Percentiles rank a stretch among this genome's conserved stretches.
Evolutionary conservation across 495 filamentous ascomycete genomes (phyloP).

Genomic region (Lophium mytilinum): DNA sequence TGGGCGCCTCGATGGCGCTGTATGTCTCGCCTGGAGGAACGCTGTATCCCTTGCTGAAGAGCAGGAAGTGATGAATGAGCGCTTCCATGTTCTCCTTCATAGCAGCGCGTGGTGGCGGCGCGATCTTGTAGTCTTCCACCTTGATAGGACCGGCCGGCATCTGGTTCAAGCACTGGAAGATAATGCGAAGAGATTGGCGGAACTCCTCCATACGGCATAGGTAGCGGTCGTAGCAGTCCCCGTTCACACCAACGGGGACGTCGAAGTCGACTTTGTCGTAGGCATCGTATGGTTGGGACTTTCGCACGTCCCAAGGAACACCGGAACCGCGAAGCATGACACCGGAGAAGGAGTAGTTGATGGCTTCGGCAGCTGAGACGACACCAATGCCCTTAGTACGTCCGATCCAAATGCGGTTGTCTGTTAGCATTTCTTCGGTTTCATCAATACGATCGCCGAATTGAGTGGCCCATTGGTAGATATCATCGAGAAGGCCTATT

Average conservation of each 20-base stretch:
- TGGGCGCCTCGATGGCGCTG: slow-evolving; percentile 93
- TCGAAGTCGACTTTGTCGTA: slow-evolving; percentile 98
- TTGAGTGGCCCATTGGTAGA: slow-evolving; percentile 99
- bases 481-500: slow-evolving; percentile 91
- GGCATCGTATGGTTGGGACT: slow-evolving; percentile 91
- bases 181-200: slow-evolving; percentile 93
- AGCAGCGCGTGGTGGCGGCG: slow-evolving; percentile 88
- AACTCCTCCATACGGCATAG: slow-evolving; percentile 99
- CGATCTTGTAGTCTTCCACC: slow-evolving; percentile 98
- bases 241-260: slow-evolving; percentile 91
- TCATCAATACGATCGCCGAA: slow-evolving; percentile 99
- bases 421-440: slow-evolving; percentile 95
- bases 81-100: slow-evolving; percentile 99
- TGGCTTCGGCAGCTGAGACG: slow-evolving; percentile 80
- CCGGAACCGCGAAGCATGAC: slow-evolving; percentile 97
- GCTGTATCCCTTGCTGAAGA: slow-evolving; percentile 96
- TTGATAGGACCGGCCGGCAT: slow-evolving; percentile 92
- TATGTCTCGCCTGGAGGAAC: slow-evolving; percentile 99
- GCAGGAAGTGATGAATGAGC: slow-evolving; percentile 96
- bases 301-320: slow-evolving; percentile 96
- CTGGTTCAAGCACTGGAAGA: slow-evolving; percentile 97
- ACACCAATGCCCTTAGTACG: slow-evolving; percentile 87
- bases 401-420: slow-evolving; percentile 98
- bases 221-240: slow-evolving; percentile 98
- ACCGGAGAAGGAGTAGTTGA: slow-evolving; percentile 92